Evolutionary conservation across 2,329 filamentous ascomycete genomes (phyloP).

Genomic region (Albifimbria verrucaria): DNA sequence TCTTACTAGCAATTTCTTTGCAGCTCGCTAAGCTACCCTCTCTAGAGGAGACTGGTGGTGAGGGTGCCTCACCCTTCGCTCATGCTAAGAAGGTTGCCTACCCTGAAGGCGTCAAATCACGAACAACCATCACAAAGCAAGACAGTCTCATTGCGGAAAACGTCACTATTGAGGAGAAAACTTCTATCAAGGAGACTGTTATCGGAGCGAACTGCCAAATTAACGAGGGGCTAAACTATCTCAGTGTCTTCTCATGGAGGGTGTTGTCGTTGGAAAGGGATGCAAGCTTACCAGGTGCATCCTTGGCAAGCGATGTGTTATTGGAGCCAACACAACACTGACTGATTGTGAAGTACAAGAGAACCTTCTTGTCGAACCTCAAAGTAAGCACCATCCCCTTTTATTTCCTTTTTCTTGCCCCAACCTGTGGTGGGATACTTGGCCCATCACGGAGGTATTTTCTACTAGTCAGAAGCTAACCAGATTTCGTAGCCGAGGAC

Average conservation of each 20-base stretch:
- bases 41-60: conserved; percentile 58
- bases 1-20: conserved; percentile 78
- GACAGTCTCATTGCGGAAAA: conserved; percentile 87
- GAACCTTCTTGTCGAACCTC: conserved; percentile 80
- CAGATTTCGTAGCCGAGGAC: conserved; percentile 51
- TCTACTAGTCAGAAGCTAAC: conserved; percentile 2
- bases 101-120: conserved; percentile 74
- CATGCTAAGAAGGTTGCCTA: conserved; percentile 79
- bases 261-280: conserved; percentile 77
- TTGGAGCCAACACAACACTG: conserved; percentile 78
- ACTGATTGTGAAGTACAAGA: conserved; percentile 93
- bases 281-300: conserved; percentile 87
- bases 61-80: conserved; percentile 67
- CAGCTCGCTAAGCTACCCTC: conserved; percentile 81
- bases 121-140: conserved; percentile 75
- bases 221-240: conserved; percentile 79
- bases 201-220: conserved; percentile 87
- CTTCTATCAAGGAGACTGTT: conserved; percentile 87
- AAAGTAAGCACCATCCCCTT: conserved; percentile 46
- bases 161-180: conserved; percentile 83
- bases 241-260: conserved; percentile 92
- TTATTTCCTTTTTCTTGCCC: neutral
- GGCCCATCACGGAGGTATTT: too few relatives aligned
- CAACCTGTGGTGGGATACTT: too few relatives aligned
- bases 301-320: conserved; percentile 72